Evolutionary conservation across 2,329 filamentous ascomycete species (phyloP).

Genomic region (Pseudophaeomoniella oleicola): DNA sequence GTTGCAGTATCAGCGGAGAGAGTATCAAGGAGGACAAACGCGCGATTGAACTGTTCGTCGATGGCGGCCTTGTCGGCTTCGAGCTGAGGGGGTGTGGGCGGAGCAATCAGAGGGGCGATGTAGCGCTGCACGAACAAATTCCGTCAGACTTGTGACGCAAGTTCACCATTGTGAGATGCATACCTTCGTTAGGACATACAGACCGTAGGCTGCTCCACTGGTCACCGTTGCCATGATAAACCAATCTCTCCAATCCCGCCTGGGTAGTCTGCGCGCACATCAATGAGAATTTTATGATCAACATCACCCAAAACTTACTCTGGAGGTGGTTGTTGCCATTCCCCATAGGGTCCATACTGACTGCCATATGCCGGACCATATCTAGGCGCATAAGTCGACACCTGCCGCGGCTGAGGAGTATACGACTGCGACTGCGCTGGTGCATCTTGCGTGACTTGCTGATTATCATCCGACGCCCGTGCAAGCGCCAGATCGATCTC

Average conservation of each 20-base stretch:
- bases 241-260: constrained; percentile 93
- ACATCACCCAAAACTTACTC: constrained; percentile 25
- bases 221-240: constrained; percentile 99
- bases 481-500: constrained; percentile 78
- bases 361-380: constrained; percentile 24
- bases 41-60: constrained; percentile 83
- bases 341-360: constrained; percentile 33
- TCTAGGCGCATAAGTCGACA: neutral
- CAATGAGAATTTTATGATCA: neutral
- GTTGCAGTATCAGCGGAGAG: constrained; percentile 77
- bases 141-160: no score
- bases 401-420: constrained; percentile 22
- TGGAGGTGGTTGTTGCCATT: constrained; percentile 37
- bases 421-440: constrained; percentile 21
- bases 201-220: constrained; percentile 73
- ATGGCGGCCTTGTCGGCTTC: constrained; percentile 89
- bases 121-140: constrained; percentile 51
- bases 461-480: constrained; percentile 45
- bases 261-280: constrained; percentile 38
- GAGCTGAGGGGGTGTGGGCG: constrained; percentile 82
- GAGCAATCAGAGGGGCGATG: constrained; percentile 76
- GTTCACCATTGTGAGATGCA: no score
- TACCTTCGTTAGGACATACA: constrained; percentile 67
- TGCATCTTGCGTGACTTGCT: constrained; percentile 25
- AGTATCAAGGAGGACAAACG: constrained; percentile 83